Base-by-base conservation (phyloP, 352 stramenopile genomes). In the Phytophthora syringae region DNA sequence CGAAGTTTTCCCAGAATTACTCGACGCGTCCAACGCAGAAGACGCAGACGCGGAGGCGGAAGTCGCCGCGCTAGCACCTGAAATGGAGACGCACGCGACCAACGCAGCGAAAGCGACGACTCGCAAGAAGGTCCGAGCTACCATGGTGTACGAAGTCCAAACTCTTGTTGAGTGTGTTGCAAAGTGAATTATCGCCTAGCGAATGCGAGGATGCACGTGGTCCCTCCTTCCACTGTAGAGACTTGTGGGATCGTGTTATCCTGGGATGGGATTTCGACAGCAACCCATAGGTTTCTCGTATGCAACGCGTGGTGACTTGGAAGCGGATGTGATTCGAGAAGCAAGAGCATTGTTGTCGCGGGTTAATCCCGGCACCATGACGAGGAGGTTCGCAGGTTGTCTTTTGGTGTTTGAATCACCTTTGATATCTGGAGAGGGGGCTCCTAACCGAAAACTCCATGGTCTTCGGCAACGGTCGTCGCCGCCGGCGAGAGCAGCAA, bases 321-420 rank as follows among this genome's bases (percentile, higher is more conserved):
- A 52, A 70, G 39, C 54, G 62, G 54, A 64, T 70, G 61, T 45
- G 53, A 60, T 63, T 70, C 30, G 24, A 70, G 62, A 70, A 62
- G 21, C 25, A n/a, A 7, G 15, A 5, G 16, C 37, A 13, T 51
- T 30, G 27, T 52, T 28, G 15, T 44, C 11, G 27, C 24, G 27
- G 27, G 27, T 34, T 11, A n/a, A 34, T 34, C 28, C 28, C 28
- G 28, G 28, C 28, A 11, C 28, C 28, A 34, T 34, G 12, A 34
- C 27, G n/a, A n/a, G n/a, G n/a, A n/a, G n/a, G n/a, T n/a, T n/a
- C n/a, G n/a, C n/a, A n/a, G n/a, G n/a, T n/a, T n/a, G n/a, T n/a
- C n/a, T n/a, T n/a, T n/a, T n/a, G n/a, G n/a, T n/a, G n/a, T n/a
- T n/a, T n/a, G n/a, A n/a, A n/a, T n/a, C n/a, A n/a, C n/a, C n/a